These are phyloP conservation scores for Podosphaera xanthii DNA, from an alignment of 2,329 filamentous ascomycete genomes.

Conservation along the genomic window DNA sequence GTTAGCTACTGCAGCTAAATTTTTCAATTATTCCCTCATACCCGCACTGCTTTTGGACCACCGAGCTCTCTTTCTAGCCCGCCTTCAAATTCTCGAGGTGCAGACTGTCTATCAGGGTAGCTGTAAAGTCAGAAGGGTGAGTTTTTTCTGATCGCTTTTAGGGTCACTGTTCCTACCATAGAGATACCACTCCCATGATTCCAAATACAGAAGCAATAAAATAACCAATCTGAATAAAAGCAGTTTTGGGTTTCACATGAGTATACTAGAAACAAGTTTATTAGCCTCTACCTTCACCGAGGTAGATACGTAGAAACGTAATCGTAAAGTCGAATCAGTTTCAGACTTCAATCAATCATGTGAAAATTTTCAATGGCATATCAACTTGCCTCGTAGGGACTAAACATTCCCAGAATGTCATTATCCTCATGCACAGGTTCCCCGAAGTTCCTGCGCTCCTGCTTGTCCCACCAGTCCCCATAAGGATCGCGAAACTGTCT, in stretches of 20 bases:
- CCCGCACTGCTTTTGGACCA: conserved; percentile 40
- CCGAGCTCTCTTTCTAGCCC: conserved; percentile 50
- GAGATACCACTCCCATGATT: conserved; percentile 42
- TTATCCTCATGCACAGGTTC: conserved; percentile 95
- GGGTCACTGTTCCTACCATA: conserved; percentile 21
- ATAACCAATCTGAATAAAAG: conserved; percentile 39
- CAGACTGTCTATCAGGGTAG: conserved; percentile 46
- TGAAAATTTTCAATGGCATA: background rate
- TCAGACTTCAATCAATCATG: background rate
- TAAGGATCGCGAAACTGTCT: conserved; percentile 83
- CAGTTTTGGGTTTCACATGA: conserved; percentile 51
- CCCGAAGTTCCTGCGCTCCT: conserved; percentile 90
- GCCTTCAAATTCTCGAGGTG: conserved; percentile 46
- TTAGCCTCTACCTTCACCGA: background rate
- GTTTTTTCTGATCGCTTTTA: background rate
- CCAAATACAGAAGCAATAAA: conserved; percentile 42
- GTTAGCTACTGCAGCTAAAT: conserved; percentile 4
- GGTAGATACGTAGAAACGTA: background rate
- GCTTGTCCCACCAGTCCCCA: conserved; percentile 89
- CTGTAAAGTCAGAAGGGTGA: background rate
- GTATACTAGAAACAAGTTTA: conserved; percentile 33
- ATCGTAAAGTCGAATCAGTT: background rate
- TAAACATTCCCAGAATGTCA: conserved; percentile 77
- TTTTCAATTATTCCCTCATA: conserved; percentile 22
- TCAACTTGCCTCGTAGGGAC: conserved; percentile 36